A percentile compares a stretch with the other conserved stretches of the same genome.
phyloP scores from a whole-genome alignment of 768 basidiomycete species.

The Termitomyces sp. region DNA sequence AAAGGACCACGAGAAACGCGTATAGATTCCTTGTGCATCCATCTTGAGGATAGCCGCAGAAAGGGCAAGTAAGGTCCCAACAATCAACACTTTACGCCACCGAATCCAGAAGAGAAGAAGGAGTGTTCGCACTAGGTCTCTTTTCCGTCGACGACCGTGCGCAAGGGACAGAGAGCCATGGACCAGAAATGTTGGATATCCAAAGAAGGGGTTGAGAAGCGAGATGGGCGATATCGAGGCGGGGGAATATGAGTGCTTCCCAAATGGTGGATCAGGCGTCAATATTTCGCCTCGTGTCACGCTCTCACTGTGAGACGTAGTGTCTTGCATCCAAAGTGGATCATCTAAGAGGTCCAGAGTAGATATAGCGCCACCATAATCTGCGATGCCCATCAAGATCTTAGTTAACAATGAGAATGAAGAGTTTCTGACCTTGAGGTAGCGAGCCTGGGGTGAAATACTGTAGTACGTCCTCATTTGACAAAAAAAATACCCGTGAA shows the following conservation, averaged over 20 bases:
- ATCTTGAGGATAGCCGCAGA: conserved; percentile 23
- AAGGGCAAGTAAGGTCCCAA: conserved; percentile 26
- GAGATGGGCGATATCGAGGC: conserved; percentile 46
- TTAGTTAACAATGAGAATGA: background rate
- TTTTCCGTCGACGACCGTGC: conserved; percentile 62
- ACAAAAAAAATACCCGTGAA: conserved; percentile 63
- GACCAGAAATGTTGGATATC: conserved; percentile 50
- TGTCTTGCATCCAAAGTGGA: conserved; percentile 32
- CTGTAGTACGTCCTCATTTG: conserved; percentile 45
- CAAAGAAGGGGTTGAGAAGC: conserved; percentile 66
- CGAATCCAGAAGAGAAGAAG: conserved; percentile 59
- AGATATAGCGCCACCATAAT: conserved; percentile 63
- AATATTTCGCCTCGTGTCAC: conserved; percentile 10
- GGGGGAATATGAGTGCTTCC: conserved; percentile 15
- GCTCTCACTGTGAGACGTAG: conserved; percentile 12
- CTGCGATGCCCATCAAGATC: conserved; percentile 28
- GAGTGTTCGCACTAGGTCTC: conserved; percentile 63
- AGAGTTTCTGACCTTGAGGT: conserved; percentile 45
- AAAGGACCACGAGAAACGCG: conserved; percentile 6
- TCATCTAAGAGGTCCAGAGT: conserved; percentile 44
- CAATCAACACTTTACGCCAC: conserved; percentile 45
- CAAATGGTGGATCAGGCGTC: conserved; percentile 14
- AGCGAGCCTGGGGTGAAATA: conserved; percentile 49
- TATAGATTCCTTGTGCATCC: conserved; percentile 17
- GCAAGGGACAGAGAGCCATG: conserved; percentile 38